phyloP scores from a whole-genome alignment of 2,329 filamentous ascomycete genomes.

The Aspergillus glaucus region DNA sequence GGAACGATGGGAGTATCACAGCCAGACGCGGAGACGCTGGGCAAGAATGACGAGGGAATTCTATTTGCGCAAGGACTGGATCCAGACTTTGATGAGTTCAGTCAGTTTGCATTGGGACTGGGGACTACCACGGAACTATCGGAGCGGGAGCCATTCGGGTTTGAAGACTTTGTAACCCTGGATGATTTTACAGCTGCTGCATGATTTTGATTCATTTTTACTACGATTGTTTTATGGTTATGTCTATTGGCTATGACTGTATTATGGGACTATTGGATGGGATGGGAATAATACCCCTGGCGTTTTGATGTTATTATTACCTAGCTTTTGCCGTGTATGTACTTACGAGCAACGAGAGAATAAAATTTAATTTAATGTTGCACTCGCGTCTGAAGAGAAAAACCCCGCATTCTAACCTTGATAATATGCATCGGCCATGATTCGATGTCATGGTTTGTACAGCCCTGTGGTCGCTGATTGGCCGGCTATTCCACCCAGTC shows the following conservation, averaged over 20 bases:
- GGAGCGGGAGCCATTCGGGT: slow-evolving; percentile 21
- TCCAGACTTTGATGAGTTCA: slow-evolving; percentile 28
- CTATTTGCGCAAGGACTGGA: slow-evolving; percentile 25
- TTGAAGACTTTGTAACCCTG: slow-evolving; percentile 27
- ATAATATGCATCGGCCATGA: background rate
- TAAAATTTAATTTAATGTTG: background rate
- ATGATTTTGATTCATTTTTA: slow-evolving; percentile 9
- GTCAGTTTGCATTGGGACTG: slow-evolving; percentile 25
- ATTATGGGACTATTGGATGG: background rate
- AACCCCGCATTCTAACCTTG: background rate
- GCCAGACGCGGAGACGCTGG: slow-evolving; percentile 2
- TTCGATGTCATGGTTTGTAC: background rate
- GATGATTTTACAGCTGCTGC: slow-evolving; percentile 27
- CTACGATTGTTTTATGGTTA: background rate
- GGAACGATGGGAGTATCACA: slow-evolving; percentile 4
- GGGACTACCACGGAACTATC: slow-evolving; percentile 16
- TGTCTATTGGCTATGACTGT: slow-evolving; percentile 11
- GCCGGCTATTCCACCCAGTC: background rate
- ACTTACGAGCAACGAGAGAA: background rate
- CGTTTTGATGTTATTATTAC: background rate
- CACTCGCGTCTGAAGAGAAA: background rate
- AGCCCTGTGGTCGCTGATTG: background rate
- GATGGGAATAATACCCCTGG: background rate
- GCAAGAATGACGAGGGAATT: slow-evolving; percentile 16
- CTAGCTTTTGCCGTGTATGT: background rate